Percentiles rank a stretch among this genome's conserved stretches.
Conservation (phyloP, 495 filamentous ascomycete species). For the Ramalina intermedia region DNA sequence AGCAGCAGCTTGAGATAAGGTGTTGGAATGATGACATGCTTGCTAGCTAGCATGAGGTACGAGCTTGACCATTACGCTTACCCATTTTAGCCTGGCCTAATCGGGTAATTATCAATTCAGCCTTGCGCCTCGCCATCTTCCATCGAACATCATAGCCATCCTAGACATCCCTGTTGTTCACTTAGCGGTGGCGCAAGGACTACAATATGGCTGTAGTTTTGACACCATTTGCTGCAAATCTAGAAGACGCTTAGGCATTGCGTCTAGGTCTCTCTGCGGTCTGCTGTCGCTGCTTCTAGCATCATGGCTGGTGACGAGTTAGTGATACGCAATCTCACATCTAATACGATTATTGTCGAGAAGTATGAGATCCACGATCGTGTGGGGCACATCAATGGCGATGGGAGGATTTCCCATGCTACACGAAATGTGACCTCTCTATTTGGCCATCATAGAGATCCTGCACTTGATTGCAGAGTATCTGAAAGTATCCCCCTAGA, state of each 20-base stretch:
- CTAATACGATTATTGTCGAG: constrained; percentile 57
- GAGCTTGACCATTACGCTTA: background rate
- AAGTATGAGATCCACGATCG: constrained; percentile 43
- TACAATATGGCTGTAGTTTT: no score
- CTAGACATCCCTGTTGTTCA: no score
- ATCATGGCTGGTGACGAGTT: constrained; percentile 25
- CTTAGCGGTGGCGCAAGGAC: no score
- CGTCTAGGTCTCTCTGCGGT: background rate
- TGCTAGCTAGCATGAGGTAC: background rate
- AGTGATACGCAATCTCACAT: constrained; percentile 78
- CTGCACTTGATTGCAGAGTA: constrained; percentile 26
- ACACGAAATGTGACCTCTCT: constrained; percentile 30
- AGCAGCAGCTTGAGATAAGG: background rate
- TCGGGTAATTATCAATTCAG: background rate
- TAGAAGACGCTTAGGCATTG: no score
- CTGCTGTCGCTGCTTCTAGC: background rate
- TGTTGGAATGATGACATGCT: no score
- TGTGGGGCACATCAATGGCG: constrained; percentile 10
- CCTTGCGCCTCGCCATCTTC: no score
- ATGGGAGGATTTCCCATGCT: constrained; percentile 34
- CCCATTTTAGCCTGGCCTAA: background rate
- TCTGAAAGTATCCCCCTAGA: constrained; percentile 40
- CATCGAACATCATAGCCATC: no score
- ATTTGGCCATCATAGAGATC: constrained; percentile 23
- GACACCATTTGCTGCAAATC: no score